phyloP scores from a whole-genome alignment of 495 filamentous ascomycete species.

The Penicillium nucicola region DNA sequence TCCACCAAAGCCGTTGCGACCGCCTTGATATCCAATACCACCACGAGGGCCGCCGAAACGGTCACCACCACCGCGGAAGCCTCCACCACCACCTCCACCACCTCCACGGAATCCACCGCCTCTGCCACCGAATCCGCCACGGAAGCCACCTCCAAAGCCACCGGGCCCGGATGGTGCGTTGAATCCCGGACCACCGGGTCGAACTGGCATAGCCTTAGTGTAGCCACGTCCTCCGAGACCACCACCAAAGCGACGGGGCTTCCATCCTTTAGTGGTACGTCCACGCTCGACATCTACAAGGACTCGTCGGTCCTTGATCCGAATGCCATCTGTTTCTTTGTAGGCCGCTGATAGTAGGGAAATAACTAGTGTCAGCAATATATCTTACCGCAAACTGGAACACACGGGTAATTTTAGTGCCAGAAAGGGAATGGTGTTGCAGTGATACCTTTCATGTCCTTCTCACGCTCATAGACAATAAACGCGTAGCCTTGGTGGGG shows the following conservation, averaged over 20 bases:
- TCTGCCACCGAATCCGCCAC: conserved; percentile 53
- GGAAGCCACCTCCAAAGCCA: conserved; percentile 64
- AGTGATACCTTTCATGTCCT: conserved; percentile 97
- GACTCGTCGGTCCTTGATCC: conserved; percentile 87
- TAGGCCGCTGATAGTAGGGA: conserved; percentile 59
- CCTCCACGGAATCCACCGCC: conserved; percentile 47
- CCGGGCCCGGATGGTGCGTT: conserved; percentile 64
- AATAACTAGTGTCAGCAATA: conserved; percentile 31
- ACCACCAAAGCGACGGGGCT: conserved; percentile 85
- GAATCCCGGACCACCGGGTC: conserved; percentile 62
- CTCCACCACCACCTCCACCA: conserved; percentile 58
- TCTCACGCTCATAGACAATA: conserved; percentile 94
- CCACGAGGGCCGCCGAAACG: conserved; percentile 58
- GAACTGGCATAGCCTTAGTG: conserved; percentile 75
- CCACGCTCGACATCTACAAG: conserved; percentile 96
- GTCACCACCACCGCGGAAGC: conserved; percentile 64
- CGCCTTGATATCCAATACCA: conserved; percentile 59
- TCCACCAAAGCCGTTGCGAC: conserved; percentile 56
- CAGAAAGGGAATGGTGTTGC: conserved; percentile 5
- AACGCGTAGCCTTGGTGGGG: conserved; percentile 91
- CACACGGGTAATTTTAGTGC: neutral
- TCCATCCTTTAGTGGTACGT: conserved; percentile 92
- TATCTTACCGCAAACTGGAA: conserved; percentile 16
- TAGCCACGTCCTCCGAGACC: conserved; percentile 91
- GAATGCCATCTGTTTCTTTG: conserved; percentile 85